These are phyloP conservation scores for Wickerhamomyces subpelliculosus DNA, from an alignment of 805 yeast species.

Conservation along the genomic window DNA sequence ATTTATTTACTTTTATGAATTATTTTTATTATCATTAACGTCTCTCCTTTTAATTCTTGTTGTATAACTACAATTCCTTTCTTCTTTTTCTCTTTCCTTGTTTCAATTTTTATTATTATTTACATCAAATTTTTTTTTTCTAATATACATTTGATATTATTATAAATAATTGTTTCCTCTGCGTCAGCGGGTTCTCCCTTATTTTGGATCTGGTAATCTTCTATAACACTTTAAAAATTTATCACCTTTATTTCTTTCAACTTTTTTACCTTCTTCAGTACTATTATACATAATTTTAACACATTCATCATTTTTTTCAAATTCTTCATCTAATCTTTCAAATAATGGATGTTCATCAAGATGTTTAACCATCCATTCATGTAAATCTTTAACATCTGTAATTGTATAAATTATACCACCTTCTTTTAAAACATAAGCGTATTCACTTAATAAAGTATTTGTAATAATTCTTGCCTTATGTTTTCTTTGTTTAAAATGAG, in stretches of 20 bases:
- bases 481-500: constrained; percentile 94
- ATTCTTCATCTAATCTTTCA: constrained; percentile 67
- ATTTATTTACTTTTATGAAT: too few relatives aligned
- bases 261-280: constrained; percentile 99
- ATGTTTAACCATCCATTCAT: constrained; percentile 94
- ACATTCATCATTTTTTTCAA: constrained; percentile 77
- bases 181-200: too few relatives aligned
- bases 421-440: constrained; percentile 81
- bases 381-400: constrained; percentile 91
- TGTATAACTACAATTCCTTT: too few relatives aligned
- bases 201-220: constrained; percentile 61
- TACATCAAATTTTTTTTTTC: too few relatives aligned
- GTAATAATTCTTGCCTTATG: constrained; percentile 97
- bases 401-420: constrained; percentile 91
- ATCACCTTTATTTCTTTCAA: constrained; percentile 78
- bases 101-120: too few relatives aligned
- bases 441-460: constrained; percentile 80
- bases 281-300: constrained; percentile 82
- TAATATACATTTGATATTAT: too few relatives aligned
- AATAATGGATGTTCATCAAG: constrained; percentile 87
- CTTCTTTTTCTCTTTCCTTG: too few relatives aligned
- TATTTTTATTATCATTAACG: too few relatives aligned
- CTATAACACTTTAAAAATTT: constrained; percentile 86
- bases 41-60: too few relatives aligned
- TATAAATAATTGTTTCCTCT: too few relatives aligned